Percentiles rank a stretch among this genome's conserved stretches.
Conservation (phyloP, 2,329 filamentous ascomycete genomes). For the Colletotrichum siamense region DNA sequence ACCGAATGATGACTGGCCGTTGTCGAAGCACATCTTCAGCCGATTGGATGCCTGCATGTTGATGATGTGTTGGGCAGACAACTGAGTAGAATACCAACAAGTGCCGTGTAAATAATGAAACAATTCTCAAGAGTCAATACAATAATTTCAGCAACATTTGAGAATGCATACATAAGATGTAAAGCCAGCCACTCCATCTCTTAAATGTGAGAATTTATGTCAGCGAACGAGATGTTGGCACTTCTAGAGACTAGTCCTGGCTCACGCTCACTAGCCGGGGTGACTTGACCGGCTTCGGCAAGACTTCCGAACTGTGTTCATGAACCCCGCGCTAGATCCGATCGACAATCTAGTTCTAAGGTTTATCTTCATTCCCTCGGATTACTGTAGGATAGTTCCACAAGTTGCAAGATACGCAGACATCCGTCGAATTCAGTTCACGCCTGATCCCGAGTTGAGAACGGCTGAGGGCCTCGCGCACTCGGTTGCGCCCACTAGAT, state of each 20-base stretch:
- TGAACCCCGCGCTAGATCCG: background rate
- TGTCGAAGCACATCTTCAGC: background rate
- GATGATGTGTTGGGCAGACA: background rate
- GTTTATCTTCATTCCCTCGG: background rate
- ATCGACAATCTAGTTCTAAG: rapidly evolving
- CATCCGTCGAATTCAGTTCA: background rate
- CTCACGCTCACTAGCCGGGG: background rate
- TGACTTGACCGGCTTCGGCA: background rate
- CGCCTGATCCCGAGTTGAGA: background rate
- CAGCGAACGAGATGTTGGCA: background rate
- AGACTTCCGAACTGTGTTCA: background rate
- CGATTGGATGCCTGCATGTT: background rate
- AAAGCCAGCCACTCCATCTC: rapidly evolving
- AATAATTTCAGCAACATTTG: background rate
- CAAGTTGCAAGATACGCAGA: background rate
- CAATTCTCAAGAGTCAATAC: rapidly evolving
- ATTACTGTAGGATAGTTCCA: rapidly evolving
- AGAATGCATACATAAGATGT: rapidly evolving
- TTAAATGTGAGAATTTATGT: background rate
- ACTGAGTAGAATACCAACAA: background rate
- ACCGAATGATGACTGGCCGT: background rate
- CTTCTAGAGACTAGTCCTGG: background rate
- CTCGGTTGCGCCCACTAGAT: too few relatives aligned
- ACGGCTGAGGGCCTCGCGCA: background rate
- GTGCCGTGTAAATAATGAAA: background rate